Evolutionary conservation across 768 basidiomycete genomes (phyloP).

Genomic region (Tricholoma sp.): DNA sequence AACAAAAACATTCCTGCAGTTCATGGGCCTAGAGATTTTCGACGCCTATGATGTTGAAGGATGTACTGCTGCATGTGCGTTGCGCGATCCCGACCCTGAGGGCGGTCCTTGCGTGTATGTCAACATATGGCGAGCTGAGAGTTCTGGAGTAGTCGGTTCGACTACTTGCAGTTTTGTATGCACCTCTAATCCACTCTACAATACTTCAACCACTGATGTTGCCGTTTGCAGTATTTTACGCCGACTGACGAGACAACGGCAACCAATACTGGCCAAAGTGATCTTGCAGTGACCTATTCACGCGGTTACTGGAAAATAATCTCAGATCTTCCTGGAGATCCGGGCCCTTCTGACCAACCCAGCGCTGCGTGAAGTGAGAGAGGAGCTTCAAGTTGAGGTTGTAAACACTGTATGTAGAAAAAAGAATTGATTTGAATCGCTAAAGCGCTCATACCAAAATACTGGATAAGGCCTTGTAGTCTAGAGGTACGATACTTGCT

Average conservation of each 20-base stretch:
- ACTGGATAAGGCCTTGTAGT: constrained; percentile 17
- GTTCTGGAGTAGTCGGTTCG: constrained; percentile 35
- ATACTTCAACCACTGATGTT: neutral
- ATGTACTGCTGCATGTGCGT: constrained; percentile 38
- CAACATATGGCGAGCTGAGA: constrained; percentile 47
- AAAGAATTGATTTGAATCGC: no score
- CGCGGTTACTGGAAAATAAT: constrained; percentile 27
- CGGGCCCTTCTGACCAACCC: no score
- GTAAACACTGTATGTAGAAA: no score
- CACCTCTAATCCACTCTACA: neutral
- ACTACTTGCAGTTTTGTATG: constrained; percentile 46
- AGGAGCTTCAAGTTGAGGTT: no score
- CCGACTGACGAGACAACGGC: constrained; percentile 39
- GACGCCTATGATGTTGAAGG: constrained; percentile 41
- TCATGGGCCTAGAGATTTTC: constrained; percentile 45
- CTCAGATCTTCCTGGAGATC: neutral
- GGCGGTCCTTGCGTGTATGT: constrained; percentile 44
- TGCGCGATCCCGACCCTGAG: constrained; percentile 32
- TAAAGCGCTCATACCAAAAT: no score
- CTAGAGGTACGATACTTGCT: constrained; percentile 45
- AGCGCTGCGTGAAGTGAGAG: no score
- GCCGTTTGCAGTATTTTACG: constrained; percentile 31
- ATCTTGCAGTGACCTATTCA: constrained; percentile 39
- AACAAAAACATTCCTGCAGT: constrained; percentile 20
- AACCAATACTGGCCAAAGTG: constrained; percentile 39